Conservation (phyloP, 129 eudicot species). For the Helichrysum umbraculigerum region DNA sequence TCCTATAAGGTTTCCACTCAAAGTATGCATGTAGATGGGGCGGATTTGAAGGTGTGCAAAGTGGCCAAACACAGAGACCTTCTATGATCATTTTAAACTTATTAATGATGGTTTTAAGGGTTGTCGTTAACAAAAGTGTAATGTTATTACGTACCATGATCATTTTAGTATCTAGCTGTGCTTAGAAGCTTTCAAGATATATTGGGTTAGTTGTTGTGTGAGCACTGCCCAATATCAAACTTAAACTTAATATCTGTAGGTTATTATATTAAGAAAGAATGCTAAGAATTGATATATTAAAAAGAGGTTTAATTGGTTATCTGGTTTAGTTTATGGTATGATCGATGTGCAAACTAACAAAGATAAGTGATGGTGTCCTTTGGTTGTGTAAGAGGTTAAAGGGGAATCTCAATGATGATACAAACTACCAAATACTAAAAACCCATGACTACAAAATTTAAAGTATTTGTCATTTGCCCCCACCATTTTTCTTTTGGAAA, state of each 20-base stretch:
- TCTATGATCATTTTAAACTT: too few relatives aligned
- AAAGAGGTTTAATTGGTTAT: not conserved
- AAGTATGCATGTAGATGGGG: too few relatives aligned
- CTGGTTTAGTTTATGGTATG: not conserved
- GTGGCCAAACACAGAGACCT: too few relatives aligned
- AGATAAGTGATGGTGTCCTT: slow-evolving; percentile 22
- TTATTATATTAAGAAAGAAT: not conserved
- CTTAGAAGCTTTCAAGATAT: too few relatives aligned
- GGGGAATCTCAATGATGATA: slow-evolving; percentile 45
- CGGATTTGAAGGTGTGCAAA: too few relatives aligned
- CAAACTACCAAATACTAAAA: slow-evolving; percentile 40
- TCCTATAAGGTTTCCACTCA: too few relatives aligned
- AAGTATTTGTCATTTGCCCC: slow-evolving; percentile 45
- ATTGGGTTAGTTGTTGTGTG: too few relatives aligned
- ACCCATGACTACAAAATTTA: slow-evolving; percentile 24
- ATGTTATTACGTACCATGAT: too few relatives aligned
- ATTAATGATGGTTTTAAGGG: too few relatives aligned
- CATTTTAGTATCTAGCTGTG: too few relatives aligned
- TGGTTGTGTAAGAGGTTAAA: slow-evolving; percentile 33
- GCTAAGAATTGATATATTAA: not conserved
- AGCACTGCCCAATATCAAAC: not conserved
- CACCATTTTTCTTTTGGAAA: slow-evolving; percentile 42
- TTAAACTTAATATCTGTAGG: not conserved
- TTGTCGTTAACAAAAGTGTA: too few relatives aligned
- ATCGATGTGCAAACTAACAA: slow-evolving; percentile 8